Conservation (phyloP, 1,284 basidiomycete species). For the Ganoderma sp. region DNA sequence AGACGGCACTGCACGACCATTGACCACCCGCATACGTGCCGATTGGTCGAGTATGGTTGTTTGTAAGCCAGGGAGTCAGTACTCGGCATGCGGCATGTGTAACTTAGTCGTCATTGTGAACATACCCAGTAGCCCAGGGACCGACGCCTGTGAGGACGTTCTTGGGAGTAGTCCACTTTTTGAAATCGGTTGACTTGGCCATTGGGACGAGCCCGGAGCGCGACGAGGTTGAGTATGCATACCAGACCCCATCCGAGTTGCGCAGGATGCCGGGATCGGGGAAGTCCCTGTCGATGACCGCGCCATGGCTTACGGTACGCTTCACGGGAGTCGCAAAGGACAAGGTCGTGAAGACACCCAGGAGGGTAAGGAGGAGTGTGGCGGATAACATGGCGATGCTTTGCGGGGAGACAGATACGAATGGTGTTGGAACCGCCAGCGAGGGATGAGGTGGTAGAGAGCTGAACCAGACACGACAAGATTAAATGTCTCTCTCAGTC, state of each 20-base stretch:
- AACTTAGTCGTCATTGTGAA: not conserved
- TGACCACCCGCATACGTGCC: no score
- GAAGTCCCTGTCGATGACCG: slow-evolving; percentile 17
- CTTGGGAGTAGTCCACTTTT: slow-evolving; percentile 3
- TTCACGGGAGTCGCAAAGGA: not conserved
- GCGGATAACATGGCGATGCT: not conserved
- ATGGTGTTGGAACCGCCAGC: no score
- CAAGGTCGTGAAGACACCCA: not conserved
- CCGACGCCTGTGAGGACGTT: not conserved
- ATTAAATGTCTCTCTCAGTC: not conserved
- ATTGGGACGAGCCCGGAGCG: slow-evolving; percentile 12
- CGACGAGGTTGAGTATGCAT: slow-evolving; percentile 19
- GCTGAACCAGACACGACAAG: not conserved
- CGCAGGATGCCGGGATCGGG: slow-evolving; percentile 17
- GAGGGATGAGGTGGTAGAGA: no score
- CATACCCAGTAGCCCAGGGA: not conserved
- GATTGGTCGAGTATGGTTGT: no score
- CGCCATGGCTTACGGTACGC: slow-evolving; percentile 2
- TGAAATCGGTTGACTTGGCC: slow-evolving; percentile 13
- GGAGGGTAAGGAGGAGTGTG: not conserved
- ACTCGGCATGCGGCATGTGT: not conserved
- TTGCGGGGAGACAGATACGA: no score
- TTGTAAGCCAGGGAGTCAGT: not conserved
- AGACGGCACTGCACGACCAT: not conserved
- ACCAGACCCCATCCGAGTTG: slow-evolving; percentile 15